phyloP scores from a whole-genome alignment of 1,139 yeast genomes.

The Geotrichum aggregatum region DNA sequence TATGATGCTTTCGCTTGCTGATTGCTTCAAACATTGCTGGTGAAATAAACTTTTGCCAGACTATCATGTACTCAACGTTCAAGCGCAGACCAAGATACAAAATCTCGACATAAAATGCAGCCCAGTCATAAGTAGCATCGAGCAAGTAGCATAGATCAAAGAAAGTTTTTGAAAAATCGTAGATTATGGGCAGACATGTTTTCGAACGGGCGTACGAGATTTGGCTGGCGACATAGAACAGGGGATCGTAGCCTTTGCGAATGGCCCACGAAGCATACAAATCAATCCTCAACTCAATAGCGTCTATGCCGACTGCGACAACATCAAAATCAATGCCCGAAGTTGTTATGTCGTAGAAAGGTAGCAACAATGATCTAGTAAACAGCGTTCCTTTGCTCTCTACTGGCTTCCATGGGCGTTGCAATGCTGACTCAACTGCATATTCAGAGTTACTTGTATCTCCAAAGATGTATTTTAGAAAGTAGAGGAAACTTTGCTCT shows the following conservation, averaged over 20 bases:
- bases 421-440: neutral
- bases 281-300: slow-evolving; percentile 24
- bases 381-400: slow-evolving; percentile 17
- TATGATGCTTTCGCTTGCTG: slow-evolving; percentile 13
- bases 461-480: slow-evolving; percentile 21
- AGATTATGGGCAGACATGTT: slow-evolving; percentile 23
- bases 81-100: slow-evolving; percentile 22
- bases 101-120: slow-evolving; percentile 20
- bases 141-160: slow-evolving; percentile 16
- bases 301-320: slow-evolving; percentile 26
- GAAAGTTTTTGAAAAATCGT: slow-evolving; percentile 21
- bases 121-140: slow-evolving; percentile 1
- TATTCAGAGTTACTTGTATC: slow-evolving; percentile 3
- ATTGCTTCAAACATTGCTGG: slow-evolving; percentile 4
- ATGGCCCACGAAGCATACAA: slow-evolving; percentile 22
- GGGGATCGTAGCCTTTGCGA: slow-evolving; percentile 14
- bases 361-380: slow-evolving; percentile 25
- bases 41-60: slow-evolving; percentile 4
- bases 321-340: slow-evolving; percentile 22
- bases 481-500: slow-evolving; percentile 25
- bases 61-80: slow-evolving; percentile 22
- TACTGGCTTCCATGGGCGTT: slow-evolving; percentile 11
- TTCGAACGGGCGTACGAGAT: slow-evolving; percentile 20
- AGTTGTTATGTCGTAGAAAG: slow-evolving; percentile 22
- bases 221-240: slow-evolving; percentile 22